phyloP scores from a whole-genome alignment of 139 green algal species.

The Eudorina sp. region DNA sequence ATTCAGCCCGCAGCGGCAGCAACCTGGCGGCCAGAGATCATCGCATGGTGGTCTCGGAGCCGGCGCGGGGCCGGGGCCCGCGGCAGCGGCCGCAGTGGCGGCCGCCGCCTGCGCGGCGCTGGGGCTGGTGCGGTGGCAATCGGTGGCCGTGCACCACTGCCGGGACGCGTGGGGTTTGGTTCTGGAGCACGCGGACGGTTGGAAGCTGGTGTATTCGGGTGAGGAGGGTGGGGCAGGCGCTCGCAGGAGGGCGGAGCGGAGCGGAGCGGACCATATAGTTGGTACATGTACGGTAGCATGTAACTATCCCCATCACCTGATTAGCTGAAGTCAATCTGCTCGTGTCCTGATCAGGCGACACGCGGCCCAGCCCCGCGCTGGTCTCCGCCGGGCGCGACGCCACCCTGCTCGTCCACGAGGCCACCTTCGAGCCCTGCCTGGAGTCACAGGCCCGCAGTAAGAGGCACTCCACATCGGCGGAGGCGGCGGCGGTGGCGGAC shows the following conservation, averaged over 20 bases:
- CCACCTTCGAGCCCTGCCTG: conserved; percentile 95
- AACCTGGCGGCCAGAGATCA: background rate
- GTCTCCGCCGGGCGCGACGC: conserved; percentile 81
- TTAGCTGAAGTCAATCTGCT: background rate
- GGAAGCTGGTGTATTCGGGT: conserved; percentile 89
- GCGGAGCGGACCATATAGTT: no score
- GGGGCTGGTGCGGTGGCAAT: conserved; percentile 55
- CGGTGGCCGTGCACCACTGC: conserved; percentile 81
- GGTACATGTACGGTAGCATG: no score
- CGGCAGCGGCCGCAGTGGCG: no score
- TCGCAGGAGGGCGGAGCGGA: no score
- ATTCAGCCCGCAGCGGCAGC: conserved; percentile 8
- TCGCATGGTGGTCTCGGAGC: no score
- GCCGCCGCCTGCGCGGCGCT: conserved; percentile 16
- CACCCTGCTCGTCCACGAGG: conserved; percentile 97
- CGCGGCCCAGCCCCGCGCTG: conserved; percentile 67
- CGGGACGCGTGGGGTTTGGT: conserved; percentile 79
- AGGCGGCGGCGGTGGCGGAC: conserved; percentile 74
- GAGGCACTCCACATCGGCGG: conserved; percentile 82
- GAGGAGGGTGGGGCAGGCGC: no score
- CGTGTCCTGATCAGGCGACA: conserved; percentile 57
- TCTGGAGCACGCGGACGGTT: conserved; percentile 72
- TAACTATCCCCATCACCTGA: no score
- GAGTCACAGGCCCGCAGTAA: conserved; percentile 83
- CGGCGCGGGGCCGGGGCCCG: no score